These are phyloP conservation scores for Astragalus membranaceus DNA, from an alignment of 306 rosid genomes.

Conservation along the genomic window DNA sequence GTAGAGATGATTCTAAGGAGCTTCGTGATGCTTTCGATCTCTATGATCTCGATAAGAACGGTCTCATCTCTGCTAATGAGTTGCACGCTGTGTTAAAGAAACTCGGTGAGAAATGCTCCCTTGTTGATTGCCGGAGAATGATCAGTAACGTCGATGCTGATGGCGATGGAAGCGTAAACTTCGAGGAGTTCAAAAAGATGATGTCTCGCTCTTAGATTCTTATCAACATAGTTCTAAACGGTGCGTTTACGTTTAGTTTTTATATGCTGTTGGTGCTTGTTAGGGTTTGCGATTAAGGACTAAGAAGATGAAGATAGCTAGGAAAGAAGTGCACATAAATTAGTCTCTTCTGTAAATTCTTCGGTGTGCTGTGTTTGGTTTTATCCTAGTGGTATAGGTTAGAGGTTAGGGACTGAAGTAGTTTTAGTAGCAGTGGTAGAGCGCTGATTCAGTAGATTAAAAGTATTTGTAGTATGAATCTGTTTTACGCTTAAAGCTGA, in stretches of 20 bases:
- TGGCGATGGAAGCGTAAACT: constrained; percentile 82
- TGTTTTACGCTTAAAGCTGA: background rate
- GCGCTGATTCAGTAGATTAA: background rate
- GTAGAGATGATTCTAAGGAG: constrained; percentile 33
- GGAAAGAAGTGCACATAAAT: background rate
- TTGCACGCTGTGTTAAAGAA: constrained; percentile 59
- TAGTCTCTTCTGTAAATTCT: constrained; percentile 1
- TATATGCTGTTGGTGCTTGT: background rate
- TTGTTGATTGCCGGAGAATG: constrained; percentile 63
- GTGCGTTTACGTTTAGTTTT: background rate
- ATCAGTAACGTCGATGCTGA: constrained; percentile 79
- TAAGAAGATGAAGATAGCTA: background rate
- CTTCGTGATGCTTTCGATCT: constrained; percentile 84
- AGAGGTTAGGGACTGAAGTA: background rate
- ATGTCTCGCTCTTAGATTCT: constrained; percentile 45
- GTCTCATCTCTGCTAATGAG: constrained; percentile 67
- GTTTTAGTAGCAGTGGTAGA: background rate
- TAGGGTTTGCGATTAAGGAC: background rate
- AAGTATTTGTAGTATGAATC: background rate
- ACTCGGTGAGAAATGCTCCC: constrained; percentile 77
- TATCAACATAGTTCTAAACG: background rate
- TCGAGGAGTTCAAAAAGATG: constrained; percentile 96
- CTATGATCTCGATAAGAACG: constrained; percentile 85
- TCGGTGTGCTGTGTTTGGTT: background rate
- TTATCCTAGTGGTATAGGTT: constrained; percentile 13